Percentiles rank a stretch among this genome's conserved stretches.
Conservation (phyloP, 805 yeast species). For the Teunomyces tritomae region DNA sequence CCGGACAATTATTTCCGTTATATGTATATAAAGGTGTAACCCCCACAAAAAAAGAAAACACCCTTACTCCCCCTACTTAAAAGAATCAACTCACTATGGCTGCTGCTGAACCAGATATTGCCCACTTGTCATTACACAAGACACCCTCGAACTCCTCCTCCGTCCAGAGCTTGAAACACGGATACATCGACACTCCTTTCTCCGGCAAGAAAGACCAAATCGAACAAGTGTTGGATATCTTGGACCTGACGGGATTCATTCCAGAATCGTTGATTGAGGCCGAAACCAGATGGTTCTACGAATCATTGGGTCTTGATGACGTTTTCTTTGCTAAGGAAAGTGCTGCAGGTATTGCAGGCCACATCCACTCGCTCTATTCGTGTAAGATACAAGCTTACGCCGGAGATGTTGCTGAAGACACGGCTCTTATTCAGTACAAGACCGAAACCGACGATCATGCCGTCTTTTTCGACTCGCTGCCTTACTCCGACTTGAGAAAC, state of each 20-base stretch:
- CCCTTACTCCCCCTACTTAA: not conserved
- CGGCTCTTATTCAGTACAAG: conserved; percentile 70
- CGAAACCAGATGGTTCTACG: conserved; percentile 89
- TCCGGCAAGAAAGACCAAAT: conserved; percentile 79
- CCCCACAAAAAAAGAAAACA: not conserved
- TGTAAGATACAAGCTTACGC: conserved; percentile 90
- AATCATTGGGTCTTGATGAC: conserved; percentile 84
- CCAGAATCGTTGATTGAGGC: conserved; percentile 83
- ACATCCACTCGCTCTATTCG: conserved; percentile 85
- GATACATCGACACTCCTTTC: conserved; percentile 74
- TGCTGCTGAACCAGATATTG: conserved; percentile 16
- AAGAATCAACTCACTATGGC: conserved; percentile 3
- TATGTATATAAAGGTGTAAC: not conserved
- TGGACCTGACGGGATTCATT: conserved; percentile 82
- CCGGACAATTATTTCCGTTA: not conserved
- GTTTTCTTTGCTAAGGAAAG: conserved; percentile 86
- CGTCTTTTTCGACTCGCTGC: conserved; percentile 78
- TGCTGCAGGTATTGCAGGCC: conserved; percentile 74
- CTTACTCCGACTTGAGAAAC: conserved; percentile 33
- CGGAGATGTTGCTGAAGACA: conserved; percentile 40
- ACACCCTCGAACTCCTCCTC: conserved; percentile 31
- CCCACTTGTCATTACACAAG: conserved; percentile 22
- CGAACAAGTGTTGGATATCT: conserved; percentile 73
- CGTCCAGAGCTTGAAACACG: conserved; percentile 39
- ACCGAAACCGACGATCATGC: conserved; percentile 84